Base-by-base conservation (phyloP, 345 rosid genomes). In the Trapa incisa region DNA sequence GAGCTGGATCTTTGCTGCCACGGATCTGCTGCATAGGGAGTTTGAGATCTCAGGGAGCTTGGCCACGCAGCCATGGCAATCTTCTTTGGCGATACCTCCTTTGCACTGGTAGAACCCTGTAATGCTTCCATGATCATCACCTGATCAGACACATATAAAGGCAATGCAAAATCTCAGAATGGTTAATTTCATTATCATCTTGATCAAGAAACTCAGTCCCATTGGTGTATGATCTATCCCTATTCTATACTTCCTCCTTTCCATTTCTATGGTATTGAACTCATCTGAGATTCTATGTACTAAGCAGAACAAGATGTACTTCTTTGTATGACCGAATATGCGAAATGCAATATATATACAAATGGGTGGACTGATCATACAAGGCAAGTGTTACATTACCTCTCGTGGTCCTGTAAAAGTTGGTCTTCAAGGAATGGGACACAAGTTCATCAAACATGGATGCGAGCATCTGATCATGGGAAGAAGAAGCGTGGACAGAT, bases 101-200 rank as follows among this genome's bases (percentile, higher is more conserved):
- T 83, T 80, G 74, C 98, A 89, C 22, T 86, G 98, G 54, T 79
- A 92, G 69, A 83, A 76, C 45, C 90, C 98, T 0, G 91, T 83
- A 66, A 87, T 74, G 3, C 78, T 85, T 37, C 68, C 57, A 35
- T 68, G 50, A 1, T 58, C 75, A 37, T 76, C 29, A 22, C 29
- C 29, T 22, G 29, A 22, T 22, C 29, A 22, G 29, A 22, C 29
- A 22, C 29, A 22, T 22, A 22, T 22, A 22, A 22, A 22, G 29
- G 29, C 29, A 22, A 22, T 22, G 29, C 29, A 22, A 22, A 22
- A 22, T 22, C 29, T 22, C 29, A 22, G 29, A 22, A 22, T 22
- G 29, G 29, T 22, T 22, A 22, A 22, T 22, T 22, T 22, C 29
- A 22, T 22, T 22, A 22, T 22, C 29, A 22, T 22, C 29, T 22